phyloP scores from a whole-genome alignment of 1,139 yeast genomes.

The Sporopachydermia cereana region DNA sequence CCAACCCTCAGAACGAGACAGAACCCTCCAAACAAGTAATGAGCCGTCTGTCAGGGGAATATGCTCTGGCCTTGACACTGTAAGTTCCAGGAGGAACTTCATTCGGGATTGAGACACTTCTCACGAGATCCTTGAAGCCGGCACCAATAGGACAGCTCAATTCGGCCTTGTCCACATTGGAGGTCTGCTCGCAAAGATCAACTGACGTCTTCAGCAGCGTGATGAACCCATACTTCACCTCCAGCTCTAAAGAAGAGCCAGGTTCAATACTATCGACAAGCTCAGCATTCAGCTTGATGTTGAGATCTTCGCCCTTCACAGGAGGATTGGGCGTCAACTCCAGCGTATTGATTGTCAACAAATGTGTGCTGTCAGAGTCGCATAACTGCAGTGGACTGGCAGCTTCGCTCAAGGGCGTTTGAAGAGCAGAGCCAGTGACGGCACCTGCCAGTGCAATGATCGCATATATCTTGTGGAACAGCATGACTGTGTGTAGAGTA shows the following conservation, averaged over 20 bases:
- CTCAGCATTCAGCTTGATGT: conserved; percentile 58
- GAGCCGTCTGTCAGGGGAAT: conserved; percentile 64
- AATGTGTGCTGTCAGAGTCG: conserved; percentile 29
- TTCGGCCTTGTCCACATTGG: conserved; percentile 55
- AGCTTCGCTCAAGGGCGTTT: neutral
- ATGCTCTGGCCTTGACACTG: conserved; percentile 78
- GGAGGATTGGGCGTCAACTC: conserved; percentile 47
- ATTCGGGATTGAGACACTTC: conserved; percentile 73
- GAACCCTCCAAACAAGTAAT: conserved; percentile 81
- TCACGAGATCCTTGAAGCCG: conserved; percentile 56
- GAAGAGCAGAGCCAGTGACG: neutral
- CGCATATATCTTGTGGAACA: neutral
- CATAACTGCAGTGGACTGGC: conserved; percentile 31
- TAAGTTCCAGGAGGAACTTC: conserved; percentile 95
- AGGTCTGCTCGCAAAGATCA: conserved; percentile 81
- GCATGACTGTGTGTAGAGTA: no score
- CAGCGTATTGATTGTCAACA: conserved; percentile 31
- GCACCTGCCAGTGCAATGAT: neutral
- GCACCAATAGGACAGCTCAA: conserved; percentile 59
- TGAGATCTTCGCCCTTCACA: conserved; percentile 53
- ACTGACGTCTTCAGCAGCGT: conserved; percentile 74
- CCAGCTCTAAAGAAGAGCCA: conserved; percentile 91
- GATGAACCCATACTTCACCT: conserved; percentile 86
- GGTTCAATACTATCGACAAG: conserved; percentile 95
- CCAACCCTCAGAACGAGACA: conserved; percentile 53